Conservation (phyloP, 257 asterid genomes). For the Solanum habrochaites region DNA sequence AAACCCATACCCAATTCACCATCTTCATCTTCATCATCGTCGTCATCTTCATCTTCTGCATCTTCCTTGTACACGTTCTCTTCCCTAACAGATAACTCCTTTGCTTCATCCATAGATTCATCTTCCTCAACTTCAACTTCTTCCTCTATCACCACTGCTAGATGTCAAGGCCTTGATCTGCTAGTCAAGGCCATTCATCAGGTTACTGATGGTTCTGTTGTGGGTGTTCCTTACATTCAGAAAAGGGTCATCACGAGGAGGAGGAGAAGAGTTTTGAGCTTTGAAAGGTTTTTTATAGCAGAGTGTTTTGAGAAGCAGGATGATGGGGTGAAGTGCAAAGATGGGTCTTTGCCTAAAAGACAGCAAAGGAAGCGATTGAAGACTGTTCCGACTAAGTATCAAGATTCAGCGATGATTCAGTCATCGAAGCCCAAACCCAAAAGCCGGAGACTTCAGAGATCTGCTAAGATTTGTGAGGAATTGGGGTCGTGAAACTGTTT, state of each 20-base stretch:
- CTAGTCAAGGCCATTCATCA: slow-evolving; percentile 81
- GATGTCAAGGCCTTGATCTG: slow-evolving; percentile 83
- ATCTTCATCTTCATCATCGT: neutral
- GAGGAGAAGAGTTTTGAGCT: slow-evolving; percentile 19
- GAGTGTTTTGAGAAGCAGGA: neutral
- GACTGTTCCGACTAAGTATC: slow-evolving; percentile 22
- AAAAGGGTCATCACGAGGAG: slow-evolving; percentile 52
- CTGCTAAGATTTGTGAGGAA: slow-evolving; percentile 20
- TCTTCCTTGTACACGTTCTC: neutral
- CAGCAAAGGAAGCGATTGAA: slow-evolving; percentile 16
- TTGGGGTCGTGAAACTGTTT: slow-evolving; percentile 17
- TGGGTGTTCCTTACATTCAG: slow-evolving; percentile 82
- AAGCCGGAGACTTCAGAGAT: slow-evolving; percentile 20
- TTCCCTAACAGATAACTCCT: slow-evolving; percentile 2
- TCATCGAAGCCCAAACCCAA: slow-evolving; percentile 16
- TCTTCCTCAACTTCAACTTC: slow-evolving; percentile 6
- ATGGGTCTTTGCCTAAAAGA: slow-evolving; percentile 3
- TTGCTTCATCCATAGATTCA: slow-evolving; percentile 5
- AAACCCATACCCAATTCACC: slow-evolving; percentile 4
- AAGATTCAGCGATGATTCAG: slow-evolving; percentile 20
- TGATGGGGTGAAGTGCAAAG: neutral
- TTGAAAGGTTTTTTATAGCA: slow-evolving; percentile 10
- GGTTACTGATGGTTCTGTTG: slow-evolving; percentile 57
- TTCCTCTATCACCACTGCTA: slow-evolving; percentile 22
- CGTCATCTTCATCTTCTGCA: slow-evolving; percentile 1